Evolutionary conservation across 129 eudicot species (phyloP), one percentile per base, ranked within the genome.

Genomic region (Deinandra increscens): DNA sequence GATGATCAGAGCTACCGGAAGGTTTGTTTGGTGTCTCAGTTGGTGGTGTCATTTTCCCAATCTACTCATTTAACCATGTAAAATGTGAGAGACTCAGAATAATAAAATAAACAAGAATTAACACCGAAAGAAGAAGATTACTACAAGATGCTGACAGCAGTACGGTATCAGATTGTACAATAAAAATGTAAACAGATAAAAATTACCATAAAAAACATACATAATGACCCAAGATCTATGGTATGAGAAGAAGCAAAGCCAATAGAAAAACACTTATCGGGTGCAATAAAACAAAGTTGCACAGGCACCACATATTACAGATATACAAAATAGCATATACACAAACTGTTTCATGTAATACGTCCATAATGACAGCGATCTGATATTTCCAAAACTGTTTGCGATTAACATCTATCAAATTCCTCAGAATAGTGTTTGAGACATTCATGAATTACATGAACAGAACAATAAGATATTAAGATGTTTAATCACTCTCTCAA

Each of bases 41-140:
- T 43, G 93, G 84, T 53, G 90, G 90, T 64, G 88, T 71, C 97
- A 88, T 90, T 55, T 46, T 77, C 66, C 64, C 73, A 49, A 61
- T 68, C 78, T 69, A 78, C 80, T 73, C 60, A 59, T 64, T n/a
- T 41, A 71, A 39, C 12, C 70, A 60, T 44, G 5, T 71, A 23
- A 43, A 19, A 74, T 60, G 66, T 18, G 39, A 7, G 18, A 7
- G 18, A 60, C 31, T 43, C 62, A 12, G 18, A 61, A 37, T 34
- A 36, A 48, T 50, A 62, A 48, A 61, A 62, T 50, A 54, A 20
- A 12, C n/a, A 26, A 26, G 13, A 18, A 10, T 63, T 54, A 38
- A 33, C 33, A 43, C 23, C 10, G 33, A 66, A 19, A 53, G 18
- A 0, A 75, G 19, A 65, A 66, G 1, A 18, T 12, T 64, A 38